phyloP scores from a whole-genome alignment of 1,139 yeast genomes.

The Suhomyces guaymorum region DNA sequence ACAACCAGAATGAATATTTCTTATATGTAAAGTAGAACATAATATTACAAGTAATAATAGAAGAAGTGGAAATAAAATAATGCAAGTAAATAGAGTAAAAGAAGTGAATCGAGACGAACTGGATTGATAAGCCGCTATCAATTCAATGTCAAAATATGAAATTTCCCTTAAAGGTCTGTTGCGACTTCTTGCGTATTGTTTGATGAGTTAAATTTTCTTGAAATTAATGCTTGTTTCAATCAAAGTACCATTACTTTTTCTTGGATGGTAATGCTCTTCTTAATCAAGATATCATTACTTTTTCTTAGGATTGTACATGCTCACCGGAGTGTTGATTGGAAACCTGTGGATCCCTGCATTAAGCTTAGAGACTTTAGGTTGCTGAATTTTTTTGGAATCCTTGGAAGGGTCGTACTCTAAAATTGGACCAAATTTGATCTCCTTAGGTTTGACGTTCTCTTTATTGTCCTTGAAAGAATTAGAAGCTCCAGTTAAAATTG shows the following conservation, averaged over 20 bases:
- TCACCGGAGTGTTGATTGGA: conserved; percentile 35
- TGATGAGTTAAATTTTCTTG: no score
- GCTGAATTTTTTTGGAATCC: conserved; percentile 24
- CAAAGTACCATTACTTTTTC: no score
- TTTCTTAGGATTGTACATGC: conserved; percentile 39
- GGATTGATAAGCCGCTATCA: no score
- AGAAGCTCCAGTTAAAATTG: background rate
- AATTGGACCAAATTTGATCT: conserved; percentile 45
- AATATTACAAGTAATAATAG: no score
- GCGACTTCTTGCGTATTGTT: no score
- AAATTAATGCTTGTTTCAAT: no score
- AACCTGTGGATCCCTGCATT: conserved; percentile 30
- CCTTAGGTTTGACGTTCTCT: conserved; percentile 26
- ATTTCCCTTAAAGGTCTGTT: no score
- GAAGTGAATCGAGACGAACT: conserved; percentile 1
- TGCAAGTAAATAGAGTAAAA: conserved; percentile 3
- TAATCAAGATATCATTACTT: no score
- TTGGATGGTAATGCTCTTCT: no score
- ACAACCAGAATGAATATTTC: no score
- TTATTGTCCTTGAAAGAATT: conserved; percentile 18
- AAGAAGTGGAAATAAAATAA: conserved; percentile 4
- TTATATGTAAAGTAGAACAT: no score
- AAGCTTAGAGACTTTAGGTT: conserved; percentile 18
- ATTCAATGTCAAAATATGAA: no score
- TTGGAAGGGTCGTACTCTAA: conserved; percentile 46